Evolutionary conservation across 352 stramenopile genomes (phyloP).

Genomic region (Blastocystis sp.): DNA sequence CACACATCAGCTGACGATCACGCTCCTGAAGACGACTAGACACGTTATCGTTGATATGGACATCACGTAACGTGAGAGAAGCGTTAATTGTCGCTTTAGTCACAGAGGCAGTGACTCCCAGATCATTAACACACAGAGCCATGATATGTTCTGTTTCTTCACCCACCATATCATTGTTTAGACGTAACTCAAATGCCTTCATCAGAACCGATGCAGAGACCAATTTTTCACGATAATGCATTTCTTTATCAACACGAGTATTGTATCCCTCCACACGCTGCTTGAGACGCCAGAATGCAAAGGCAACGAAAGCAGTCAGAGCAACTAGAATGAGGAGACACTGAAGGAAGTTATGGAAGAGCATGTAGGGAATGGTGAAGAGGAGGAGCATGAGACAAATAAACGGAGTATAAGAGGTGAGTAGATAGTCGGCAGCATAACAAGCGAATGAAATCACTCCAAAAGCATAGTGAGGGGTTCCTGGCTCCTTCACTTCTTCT

Average conservation of each 20-base stretch:
- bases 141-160: conserved; percentile 50
- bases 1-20: conserved; percentile 46
- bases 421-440: conserved; percentile 23
- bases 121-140: conserved; percentile 41
- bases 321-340: conserved; percentile 12
- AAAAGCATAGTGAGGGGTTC: conserved; percentile 14
- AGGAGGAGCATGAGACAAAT: not conserved
- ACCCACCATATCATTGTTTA: conserved; percentile 60
- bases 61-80: not conserved
- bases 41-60: conserved; percentile 50
- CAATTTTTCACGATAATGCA: conserved; percentile 32
- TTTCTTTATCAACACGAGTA: conserved; percentile 1
- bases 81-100: conserved; percentile 7
- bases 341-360: conserved; percentile 52
- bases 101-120: conserved; percentile 10
- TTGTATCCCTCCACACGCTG: conserved; percentile 15
- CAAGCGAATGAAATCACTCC: conserved; percentile 40
- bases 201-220: conserved; percentile 3
- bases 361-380: not conserved
- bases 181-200: conserved; percentile 41
- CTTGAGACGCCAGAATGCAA: conserved; percentile 34
- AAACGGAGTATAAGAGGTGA: conserved; percentile 44
- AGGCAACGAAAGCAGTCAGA: not conserved
- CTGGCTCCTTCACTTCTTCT: not conserved
- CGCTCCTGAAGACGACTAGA: conserved; percentile 8